Percentiles rank a stretch among this genome's conserved stretches.
phyloP scores from a whole-genome alignment of 2,329 filamentous ascomycete species.

The Penicillium digitatum region DNA sequence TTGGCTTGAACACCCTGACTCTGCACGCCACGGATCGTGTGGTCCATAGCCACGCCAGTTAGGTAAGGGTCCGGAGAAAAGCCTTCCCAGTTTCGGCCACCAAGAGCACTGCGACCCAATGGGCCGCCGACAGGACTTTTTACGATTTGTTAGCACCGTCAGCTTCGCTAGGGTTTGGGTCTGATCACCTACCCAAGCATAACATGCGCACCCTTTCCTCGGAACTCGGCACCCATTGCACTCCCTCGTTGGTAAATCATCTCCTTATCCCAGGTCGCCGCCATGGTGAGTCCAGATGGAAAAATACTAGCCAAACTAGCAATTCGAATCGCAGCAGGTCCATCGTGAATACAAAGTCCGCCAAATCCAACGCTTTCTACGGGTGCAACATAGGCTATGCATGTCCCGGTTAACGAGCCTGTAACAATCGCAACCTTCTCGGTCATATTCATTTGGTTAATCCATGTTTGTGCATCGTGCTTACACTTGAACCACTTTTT shows the following conservation, averaged over 20 bases:
- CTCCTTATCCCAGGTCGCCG: conserved; percentile 58
- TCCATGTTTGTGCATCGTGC: too few relatives aligned
- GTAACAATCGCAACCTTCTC: too few relatives aligned
- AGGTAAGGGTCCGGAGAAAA: conserved; percentile 42
- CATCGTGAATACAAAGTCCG: conserved; percentile 32
- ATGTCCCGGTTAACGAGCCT: too few relatives aligned
- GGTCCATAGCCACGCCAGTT: conserved; percentile 37
- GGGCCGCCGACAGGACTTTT: conserved; percentile 35
- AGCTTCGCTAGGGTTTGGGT: too few relatives aligned
- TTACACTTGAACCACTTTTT: too few relatives aligned
- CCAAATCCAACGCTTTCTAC: too few relatives aligned
- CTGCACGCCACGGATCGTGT: conserved; percentile 43
- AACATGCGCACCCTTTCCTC: conserved; percentile 38
- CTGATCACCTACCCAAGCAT: conserved; percentile 31
- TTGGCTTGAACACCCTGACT: conserved; percentile 40
- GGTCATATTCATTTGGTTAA: too few relatives aligned
- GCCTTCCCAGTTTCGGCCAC: conserved; percentile 46
- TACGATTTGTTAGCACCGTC: too few relatives aligned
- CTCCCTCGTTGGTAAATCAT: conserved; percentile 52
- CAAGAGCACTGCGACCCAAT: conserved; percentile 39
- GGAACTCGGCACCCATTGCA: conserved; percentile 53
- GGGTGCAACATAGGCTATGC: too few relatives aligned
- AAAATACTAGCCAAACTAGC: conserved; percentile 66
- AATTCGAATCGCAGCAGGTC: conserved; percentile 58
- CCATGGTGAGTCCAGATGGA: conserved; percentile 67